phyloP scores from a whole-genome alignment of 176 grass and related monocot species.

The Oryza punctata region DNA sequence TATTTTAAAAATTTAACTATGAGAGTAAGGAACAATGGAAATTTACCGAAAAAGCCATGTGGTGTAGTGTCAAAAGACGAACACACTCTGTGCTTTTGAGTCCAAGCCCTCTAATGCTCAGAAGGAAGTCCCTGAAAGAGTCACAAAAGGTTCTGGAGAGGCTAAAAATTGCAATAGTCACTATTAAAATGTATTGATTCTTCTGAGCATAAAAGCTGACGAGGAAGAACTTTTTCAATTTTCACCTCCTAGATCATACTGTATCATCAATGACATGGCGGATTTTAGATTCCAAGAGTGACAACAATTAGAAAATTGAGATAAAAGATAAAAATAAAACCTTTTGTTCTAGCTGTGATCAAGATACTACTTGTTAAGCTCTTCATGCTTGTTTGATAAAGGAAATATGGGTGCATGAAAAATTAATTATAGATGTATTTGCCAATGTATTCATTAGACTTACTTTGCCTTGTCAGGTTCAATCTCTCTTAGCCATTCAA shows the following conservation, averaged over 20 bases:
- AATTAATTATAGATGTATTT: slow-evolving; percentile 29
- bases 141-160: slow-evolving; percentile 27
- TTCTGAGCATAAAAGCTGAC: slow-evolving; percentile 13
- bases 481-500: slow-evolving; percentile 82
- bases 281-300: neutral
- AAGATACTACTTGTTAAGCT: neutral
- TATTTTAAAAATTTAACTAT: neutral
- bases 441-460: slow-evolving; percentile 24
- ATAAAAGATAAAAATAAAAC: neutral
- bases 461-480: slow-evolving; percentile 87
- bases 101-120: slow-evolving; percentile 89
- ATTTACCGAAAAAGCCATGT: slow-evolving; percentile 88
- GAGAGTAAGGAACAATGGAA: neutral
- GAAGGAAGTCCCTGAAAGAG: slow-evolving; percentile 73
- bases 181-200: neutral
- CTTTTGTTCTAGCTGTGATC: slow-evolving; percentile 11
- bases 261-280: neutral
- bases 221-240: neutral
- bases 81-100: slow-evolving; percentile 91
- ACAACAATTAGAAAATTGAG: neutral
- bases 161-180: slow-evolving; percentile 25
- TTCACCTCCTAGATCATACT: slow-evolving; percentile 16
- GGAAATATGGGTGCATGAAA: neutral
- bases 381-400: slow-evolving; percentile 7
- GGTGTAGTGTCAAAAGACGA: slow-evolving; percentile 79